phyloP scores from a whole-genome alignment of 495 filamentous ascomycete genomes.

The Penicillium dipodomyicola region DNA sequence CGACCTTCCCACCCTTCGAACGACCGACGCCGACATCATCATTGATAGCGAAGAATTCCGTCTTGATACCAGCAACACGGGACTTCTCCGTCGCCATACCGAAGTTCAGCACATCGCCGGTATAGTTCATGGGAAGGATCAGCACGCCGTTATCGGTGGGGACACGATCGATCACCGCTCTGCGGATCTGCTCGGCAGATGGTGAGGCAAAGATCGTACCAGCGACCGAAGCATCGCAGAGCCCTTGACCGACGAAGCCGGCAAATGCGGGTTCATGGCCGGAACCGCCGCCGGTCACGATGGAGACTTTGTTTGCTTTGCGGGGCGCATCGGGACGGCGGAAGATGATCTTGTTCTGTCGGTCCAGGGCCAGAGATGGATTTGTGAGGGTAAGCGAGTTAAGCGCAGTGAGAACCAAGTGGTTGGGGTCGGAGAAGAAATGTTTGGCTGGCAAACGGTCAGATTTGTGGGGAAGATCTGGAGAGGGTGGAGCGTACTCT shows the following conservation, averaged over 20 bases:
- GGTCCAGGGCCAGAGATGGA: conserved; percentile 77
- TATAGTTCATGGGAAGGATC: conserved; percentile 66
- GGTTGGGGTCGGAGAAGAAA: conserved; percentile 83
- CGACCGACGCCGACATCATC: conserved; percentile 94
- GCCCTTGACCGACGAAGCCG: conserved; percentile 64
- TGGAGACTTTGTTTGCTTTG: conserved; percentile 60
- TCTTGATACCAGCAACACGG: conserved; percentile 70
- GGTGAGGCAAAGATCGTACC: conserved; percentile 94
- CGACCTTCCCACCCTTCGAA: conserved; percentile 81
- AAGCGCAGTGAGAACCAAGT: conserved; percentile 77
- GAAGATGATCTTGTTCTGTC: conserved; percentile 82
- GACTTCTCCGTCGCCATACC: conserved; percentile 94
- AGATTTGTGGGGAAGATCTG: conserved; percentile 12
- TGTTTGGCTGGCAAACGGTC: conserved; percentile 61
- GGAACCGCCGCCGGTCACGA: conserved; percentile 86
- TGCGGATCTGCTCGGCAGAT: conserved; percentile 79
- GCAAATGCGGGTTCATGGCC: conserved; percentile 94
- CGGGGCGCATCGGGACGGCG: conserved; percentile 56
- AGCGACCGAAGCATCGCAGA: conserved; percentile 83
- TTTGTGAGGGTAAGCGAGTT: conserved; percentile 78
- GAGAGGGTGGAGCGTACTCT: conserved; percentile 20
- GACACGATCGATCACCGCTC: conserved; percentile 69
- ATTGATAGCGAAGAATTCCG: conserved; percentile 93
- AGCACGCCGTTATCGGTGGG: conserved; percentile 70
- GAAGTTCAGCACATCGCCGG: conserved; percentile 86